phyloP scores from a whole-genome alignment of 1,284 basidiomycete species.

The Leucoagaricus sp. region DNA sequence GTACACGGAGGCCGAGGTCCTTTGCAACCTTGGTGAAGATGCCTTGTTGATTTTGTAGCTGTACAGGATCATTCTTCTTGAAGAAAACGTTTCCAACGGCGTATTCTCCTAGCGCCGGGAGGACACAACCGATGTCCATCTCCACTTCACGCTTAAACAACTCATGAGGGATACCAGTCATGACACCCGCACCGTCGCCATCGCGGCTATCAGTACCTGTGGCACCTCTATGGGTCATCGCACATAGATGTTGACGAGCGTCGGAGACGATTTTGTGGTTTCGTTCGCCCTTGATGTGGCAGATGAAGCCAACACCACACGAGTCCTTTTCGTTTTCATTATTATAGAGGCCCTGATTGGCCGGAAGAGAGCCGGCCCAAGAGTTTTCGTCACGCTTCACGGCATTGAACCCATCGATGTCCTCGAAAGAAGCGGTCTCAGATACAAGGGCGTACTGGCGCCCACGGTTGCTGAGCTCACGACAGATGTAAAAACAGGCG shows the following conservation, averaged over 20 bases:
- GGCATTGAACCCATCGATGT: slow-evolving; percentile 66
- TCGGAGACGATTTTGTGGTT: slow-evolving; percentile 98
- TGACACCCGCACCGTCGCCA: slow-evolving; percentile 97
- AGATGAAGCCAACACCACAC: slow-evolving; percentile 97
- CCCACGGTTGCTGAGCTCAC: too few species aligned
- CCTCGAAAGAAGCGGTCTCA: slow-evolving; percentile 53
- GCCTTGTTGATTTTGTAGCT: slow-evolving; percentile 77
- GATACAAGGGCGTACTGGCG: too few species aligned
- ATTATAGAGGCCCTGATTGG: slow-evolving; percentile 84
- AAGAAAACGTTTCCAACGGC: slow-evolving; percentile 98
- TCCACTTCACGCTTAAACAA: slow-evolving; percentile 94
- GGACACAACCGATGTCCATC: slow-evolving; percentile 80
- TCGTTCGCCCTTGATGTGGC: slow-evolving; percentile 95
- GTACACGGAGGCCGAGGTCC: slow-evolving; percentile 85
- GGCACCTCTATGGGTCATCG: slow-evolving; percentile 98
- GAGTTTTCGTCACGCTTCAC: slow-evolving; percentile 78
- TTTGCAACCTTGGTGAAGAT: slow-evolving; percentile 83
- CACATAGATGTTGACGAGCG: slow-evolving; percentile 91
- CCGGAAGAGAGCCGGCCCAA: slow-evolving; percentile 75
- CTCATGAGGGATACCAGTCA: slow-evolving; percentile 95
- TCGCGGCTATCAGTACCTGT: slow-evolving; percentile 97
- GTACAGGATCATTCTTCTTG: slow-evolving; percentile 81
- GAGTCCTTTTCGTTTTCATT: slow-evolving; percentile 92
- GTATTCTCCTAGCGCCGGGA: slow-evolving; percentile 91
- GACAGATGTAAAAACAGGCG: too few species aligned